Evolutionary conservation across 164 flowering plant genomes (phyloP), one percentile per base, ranked within the genome.

Genomic region (Vitis labrusca): DNA sequence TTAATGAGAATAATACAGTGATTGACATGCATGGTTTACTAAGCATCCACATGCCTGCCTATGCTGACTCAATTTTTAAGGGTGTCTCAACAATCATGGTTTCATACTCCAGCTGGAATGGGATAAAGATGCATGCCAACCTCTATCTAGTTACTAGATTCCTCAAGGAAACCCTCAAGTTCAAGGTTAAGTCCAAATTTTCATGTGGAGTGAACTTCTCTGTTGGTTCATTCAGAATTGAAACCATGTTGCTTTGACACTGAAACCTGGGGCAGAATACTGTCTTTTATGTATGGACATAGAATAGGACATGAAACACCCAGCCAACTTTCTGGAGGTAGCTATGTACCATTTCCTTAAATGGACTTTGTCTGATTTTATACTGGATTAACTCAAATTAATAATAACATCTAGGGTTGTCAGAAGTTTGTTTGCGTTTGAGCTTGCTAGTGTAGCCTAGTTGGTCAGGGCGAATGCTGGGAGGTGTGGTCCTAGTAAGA

Each of bases 1-100:
- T 84, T 13, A 83, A 87, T 67, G 89, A 87, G 78, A 67, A 78
- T 78, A 85, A 87, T 78, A 85, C 91, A 8, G 55, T 81, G 16
- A 74, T 73, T 65, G 84, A 81, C 77, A 47, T 63, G 76, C 88
- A 84, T 66, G 80, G 73, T 1, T 76, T 87, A 77, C 70, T 84
- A 32, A 80, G 86, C 80, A 81, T 87, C 70, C 89, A 87, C 79
- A 85, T 87, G 89, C 88, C 91, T 59, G 87, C 86, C 23, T 87
- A 84, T 61, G 69, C 70, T 71, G 84, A 83, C 71, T 79, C 91
- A 10, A 76, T 87, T 59, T 72, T 75, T 73, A 87, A 87, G 69
- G 91, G 89, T 64, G 89, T 87, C 57, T 75, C 91, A 44, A 82
- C 91, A 19, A 63, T 87, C 59, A 87, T 87, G 91, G 78, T 80